Base-by-base conservation (phyloP, 139 green algal genomes). In the Gonium pectorale region DNA sequence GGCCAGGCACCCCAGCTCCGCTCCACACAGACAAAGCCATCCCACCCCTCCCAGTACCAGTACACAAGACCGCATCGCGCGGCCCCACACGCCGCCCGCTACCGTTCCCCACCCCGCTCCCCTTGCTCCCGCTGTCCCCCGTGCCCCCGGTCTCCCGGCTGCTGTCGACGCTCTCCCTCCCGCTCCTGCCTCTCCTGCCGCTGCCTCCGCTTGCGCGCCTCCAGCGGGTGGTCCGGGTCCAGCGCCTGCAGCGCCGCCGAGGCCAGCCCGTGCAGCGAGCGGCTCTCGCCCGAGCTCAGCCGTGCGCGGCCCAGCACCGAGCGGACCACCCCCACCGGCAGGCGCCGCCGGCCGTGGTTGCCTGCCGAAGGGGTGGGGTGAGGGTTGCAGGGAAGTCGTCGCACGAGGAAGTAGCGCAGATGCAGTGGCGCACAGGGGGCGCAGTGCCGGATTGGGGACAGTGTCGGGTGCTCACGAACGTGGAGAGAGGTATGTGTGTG, bases 191-290 rank as follows among this genome's bases (percentile, higher is more conserved):
- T 24, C 46, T 46, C 24, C 15, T 26, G 22, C 33, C 27, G 33
- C 40, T 41, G 46, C 79, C 17, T 13, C 68, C 3, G 5, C 66
- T 75, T 75, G 40, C 49, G 67, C 17, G 80, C 67, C 68, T 73
- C 80, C 22, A 79, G 80, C 46, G 62, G 62, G 49, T 88, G 31
- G 0, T 83, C 63, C 1, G 63, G 67, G 15, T 52, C 49, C 19
- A 88, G 26, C 11, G n/a, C 22, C 62, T 85, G 80, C 29, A 92
- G 69, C 9, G 88, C 81, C 7, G 80, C 81, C 26, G 83, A 86
- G 0, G 86, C 86, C 15, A 91, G 86, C 37, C 89, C 89, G 86
- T 92, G 89, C 87, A 92, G 66, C 0, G 86, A 89, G 9, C 86
- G 59, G 43, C 84, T 87, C 84, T 92, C 90, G 51, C 81, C 83